Percentiles rank a stretch among this genome's conserved stretches.
Conservation (phyloP, 2,329 filamentous ascomycete species). For the Clarireedia paspali region DNA sequence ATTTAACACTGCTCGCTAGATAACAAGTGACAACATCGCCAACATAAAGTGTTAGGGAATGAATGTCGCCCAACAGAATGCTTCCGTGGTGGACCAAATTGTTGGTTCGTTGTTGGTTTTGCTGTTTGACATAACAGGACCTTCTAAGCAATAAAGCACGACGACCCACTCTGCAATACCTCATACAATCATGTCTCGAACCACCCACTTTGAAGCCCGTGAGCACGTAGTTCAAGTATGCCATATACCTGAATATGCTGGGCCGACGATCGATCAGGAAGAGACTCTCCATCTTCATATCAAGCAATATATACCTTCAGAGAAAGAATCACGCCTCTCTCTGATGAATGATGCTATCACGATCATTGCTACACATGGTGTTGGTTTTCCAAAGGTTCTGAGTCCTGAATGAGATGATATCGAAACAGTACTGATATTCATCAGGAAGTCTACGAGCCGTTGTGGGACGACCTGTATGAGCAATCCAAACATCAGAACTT, state of each 20-base stretch:
- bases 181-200: too few relatives aligned
- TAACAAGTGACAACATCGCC: too few relatives aligned
- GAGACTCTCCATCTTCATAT: neutral
- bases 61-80: too few relatives aligned
- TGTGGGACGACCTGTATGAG: conserved; percentile 30
- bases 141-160: too few relatives aligned
- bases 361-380: conserved; percentile 69
- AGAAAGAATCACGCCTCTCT: neutral
- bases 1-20: too few relatives aligned
- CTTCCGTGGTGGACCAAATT: too few relatives aligned
- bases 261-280: neutral
- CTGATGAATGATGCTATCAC: neutral
- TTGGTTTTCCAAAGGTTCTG: conserved; percentile 77
- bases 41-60: too few relatives aligned
- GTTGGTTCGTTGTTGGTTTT: too few relatives aligned
- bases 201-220: neutral
- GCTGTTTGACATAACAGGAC: too few relatives aligned
- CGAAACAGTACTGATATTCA: neutral
- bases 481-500: conserved; percentile 36
- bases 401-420: neutral
- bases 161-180: too few relatives aligned
- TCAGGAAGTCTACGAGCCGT: conserved; percentile 80
- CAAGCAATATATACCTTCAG: neutral
- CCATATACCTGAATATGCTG: neutral
- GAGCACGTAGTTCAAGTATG: neutral